phyloP scores from a whole-genome alignment of 768 basidiomycete genomes.

The Serendipita sp. region DNA sequence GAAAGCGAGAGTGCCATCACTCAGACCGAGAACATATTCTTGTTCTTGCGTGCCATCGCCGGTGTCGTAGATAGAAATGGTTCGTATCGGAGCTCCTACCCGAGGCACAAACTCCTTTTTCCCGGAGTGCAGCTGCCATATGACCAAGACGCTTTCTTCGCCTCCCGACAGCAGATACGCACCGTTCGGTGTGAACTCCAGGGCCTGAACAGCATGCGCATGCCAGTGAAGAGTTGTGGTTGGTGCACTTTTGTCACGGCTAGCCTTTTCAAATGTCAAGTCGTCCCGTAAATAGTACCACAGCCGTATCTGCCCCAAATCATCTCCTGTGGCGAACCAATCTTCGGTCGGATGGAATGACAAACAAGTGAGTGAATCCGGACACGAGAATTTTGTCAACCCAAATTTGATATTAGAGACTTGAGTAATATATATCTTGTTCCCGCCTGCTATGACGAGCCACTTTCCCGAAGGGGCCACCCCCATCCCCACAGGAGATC shows the following conservation, averaged over 20 bases:
- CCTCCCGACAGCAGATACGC: slow-evolving; percentile 88
- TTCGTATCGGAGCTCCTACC: slow-evolving; percentile 71
- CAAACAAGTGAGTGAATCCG: slow-evolving; percentile 66
- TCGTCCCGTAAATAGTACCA: slow-evolving; percentile 80
- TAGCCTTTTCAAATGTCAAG: slow-evolving; percentile 31
- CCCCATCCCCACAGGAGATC: slow-evolving; percentile 43
- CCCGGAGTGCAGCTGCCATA: slow-evolving; percentile 86
- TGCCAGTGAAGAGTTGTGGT: slow-evolving; percentile 93
- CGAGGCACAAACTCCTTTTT: slow-evolving; percentile 87
- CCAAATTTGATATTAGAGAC: slow-evolving; percentile 17
- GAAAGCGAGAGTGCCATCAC: slow-evolving; percentile 68
- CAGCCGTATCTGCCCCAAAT: slow-evolving; percentile 64
- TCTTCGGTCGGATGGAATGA: slow-evolving; percentile 81
- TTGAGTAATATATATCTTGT: slow-evolving; percentile 60
- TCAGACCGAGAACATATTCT: slow-evolving; percentile 71
- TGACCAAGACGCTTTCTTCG: slow-evolving; percentile 89
- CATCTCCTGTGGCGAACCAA: slow-evolving; percentile 91
- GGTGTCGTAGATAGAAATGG: slow-evolving; percentile 39
- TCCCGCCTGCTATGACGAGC: slow-evolving; percentile 59
- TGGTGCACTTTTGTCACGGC: slow-evolving; percentile 64
- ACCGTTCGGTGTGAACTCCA: slow-evolving; percentile 80
- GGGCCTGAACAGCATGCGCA: slow-evolving; percentile 76
- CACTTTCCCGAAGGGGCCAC: slow-evolving; percentile 64
- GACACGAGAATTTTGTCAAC: slow-evolving; percentile 73
- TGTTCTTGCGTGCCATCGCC: slow-evolving; percentile 40